These are phyloP conservation scores for Vicia faba DNA, from an alignment of 306 rosid species.

Conservation along the genomic window DNA sequence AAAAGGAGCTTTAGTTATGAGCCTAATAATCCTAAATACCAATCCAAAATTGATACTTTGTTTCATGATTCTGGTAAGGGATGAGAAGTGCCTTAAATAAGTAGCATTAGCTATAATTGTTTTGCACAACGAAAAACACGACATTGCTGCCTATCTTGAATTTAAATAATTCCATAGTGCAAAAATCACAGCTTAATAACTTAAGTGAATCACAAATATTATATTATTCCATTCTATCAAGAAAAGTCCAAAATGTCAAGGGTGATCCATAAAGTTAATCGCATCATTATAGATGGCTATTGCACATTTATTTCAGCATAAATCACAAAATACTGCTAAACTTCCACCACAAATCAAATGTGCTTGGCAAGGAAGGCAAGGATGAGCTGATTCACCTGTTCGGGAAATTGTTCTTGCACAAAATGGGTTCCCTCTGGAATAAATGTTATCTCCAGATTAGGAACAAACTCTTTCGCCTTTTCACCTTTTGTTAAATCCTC, in stretches of 20 bases:
- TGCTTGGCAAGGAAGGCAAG: constrained; percentile 64
- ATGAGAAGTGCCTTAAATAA: no score
- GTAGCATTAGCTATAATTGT: no score
- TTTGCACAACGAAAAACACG: no score
- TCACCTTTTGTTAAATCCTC: constrained; percentile 60
- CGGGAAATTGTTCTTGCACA: constrained; percentile 81
- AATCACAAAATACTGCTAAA: no score
- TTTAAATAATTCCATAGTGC: no score
- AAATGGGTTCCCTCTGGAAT: constrained; percentile 86
- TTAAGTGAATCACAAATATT: not conserved
- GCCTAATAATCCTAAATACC: no score
- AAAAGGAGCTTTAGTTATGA: no score
- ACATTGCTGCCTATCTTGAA: no score
- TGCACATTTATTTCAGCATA: not conserved
- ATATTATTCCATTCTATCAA: not conserved
- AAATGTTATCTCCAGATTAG: constrained; percentile 57
- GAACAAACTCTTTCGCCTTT: constrained; percentile 57
- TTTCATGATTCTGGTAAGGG: no score
- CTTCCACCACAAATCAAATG: constrained; percentile 36
- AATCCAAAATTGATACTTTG: no score
- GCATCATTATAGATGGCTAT: not conserved
- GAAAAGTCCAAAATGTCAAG: not conserved
- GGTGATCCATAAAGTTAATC: not conserved
- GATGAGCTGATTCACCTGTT: constrained; percentile 64
- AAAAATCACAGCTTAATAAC: not conserved